Evolutionary conservation across 1,139 yeast species (phyloP).

Genomic region (Wickerhamiella infanticola): DNA sequence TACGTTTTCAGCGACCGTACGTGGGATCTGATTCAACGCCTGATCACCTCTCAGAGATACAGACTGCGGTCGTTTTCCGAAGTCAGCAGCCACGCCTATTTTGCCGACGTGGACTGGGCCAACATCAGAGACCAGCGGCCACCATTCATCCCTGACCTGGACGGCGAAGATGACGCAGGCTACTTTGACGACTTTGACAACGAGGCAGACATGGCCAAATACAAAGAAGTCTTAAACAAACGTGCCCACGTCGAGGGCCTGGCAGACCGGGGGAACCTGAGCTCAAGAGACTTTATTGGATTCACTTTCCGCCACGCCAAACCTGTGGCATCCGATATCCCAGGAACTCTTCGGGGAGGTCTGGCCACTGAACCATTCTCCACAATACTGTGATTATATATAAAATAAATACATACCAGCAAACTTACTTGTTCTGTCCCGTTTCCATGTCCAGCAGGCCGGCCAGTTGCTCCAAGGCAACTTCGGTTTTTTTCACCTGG

Average conservation of each 20-base stretch:
- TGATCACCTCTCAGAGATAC: slow-evolving; percentile 65
- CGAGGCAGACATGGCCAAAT: slow-evolving; percentile 94
- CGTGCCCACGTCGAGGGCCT: slow-evolving; percentile 71
- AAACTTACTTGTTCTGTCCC: not conserved
- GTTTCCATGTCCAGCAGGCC: slow-evolving; percentile 21
- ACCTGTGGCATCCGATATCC: slow-evolving; percentile 10
- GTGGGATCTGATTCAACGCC: slow-evolving; percentile 65
- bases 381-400: slow-evolving; percentile 14
- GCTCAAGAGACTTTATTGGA: slow-evolving; percentile 69
- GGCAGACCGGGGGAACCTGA: slow-evolving; percentile 50
- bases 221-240: slow-evolving; percentile 89
- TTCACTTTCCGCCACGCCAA: slow-evolving; percentile 77
- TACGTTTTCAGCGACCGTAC: slow-evolving; percentile 92
- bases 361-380: slow-evolving; percentile 14
- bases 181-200: slow-evolving; percentile 95
- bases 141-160: slow-evolving; percentile 93
- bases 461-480: slow-evolving; percentile 30
- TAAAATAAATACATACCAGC: not conserved
- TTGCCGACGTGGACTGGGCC: slow-evolving; percentile 70
- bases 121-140: slow-evolving; percentile 50
- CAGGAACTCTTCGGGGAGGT: slow-evolving; percentile 11
- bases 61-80: slow-evolving; percentile 70
- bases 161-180: slow-evolving; percentile 95
- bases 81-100: slow-evolving; percentile 65
- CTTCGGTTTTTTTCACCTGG: slow-evolving; percentile 28